A percentile compares a stretch with the other conserved stretches of the same genome.
These are phyloP conservation scores for Dendrocalamus sinicus DNA, from an alignment of 176 grass and related monocot species.

Conservation along the genomic window DNA sequence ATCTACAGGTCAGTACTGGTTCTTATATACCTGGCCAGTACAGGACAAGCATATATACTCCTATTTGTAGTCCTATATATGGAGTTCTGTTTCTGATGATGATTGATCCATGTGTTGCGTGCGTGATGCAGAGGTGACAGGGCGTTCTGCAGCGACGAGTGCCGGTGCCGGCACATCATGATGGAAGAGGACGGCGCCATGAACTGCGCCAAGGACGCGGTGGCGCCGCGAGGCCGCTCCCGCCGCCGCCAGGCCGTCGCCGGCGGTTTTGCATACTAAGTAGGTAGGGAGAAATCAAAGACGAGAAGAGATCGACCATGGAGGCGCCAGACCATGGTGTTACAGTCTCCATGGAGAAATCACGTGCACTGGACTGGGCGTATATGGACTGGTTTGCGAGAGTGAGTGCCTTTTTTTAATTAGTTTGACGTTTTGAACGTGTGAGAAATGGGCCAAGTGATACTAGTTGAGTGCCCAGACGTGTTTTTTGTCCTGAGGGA, in stretches of 20 bases:
- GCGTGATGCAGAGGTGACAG: slow-evolving; percentile 59
- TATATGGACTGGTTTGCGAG: not conserved
- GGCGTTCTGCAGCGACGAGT: slow-evolving; percentile 61
- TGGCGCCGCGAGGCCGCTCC: not conserved
- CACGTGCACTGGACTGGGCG: too few species aligned
- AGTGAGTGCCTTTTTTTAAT: not conserved
- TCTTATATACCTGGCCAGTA: not conserved
- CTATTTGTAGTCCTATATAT: too few species aligned
- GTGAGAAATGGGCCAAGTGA: not conserved
- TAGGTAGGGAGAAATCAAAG: not conserved
- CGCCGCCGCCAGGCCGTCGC: not conserved
- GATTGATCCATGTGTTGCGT: not conserved
- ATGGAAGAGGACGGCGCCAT: slow-evolving; percentile 41
- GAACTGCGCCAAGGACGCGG: not conserved
- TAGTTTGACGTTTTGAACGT: not conserved
- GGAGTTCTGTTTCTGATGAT: not conserved
- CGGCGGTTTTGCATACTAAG: slow-evolving; percentile 18
- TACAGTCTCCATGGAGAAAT: too few species aligned
- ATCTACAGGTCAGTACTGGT: slow-evolving; percentile 48
- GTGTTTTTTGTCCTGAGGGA: not conserved
- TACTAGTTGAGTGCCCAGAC: not conserved
- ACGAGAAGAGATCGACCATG: not conserved
- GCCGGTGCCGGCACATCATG: slow-evolving; percentile 43
- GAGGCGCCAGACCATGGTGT: not conserved
- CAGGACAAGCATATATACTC: not conserved